A percentile compares a stretch with the other conserved stretches of the same genome.
These are phyloP conservation scores for Moesziomyces sp. DNA, from an alignment of 1,284 basidiomycete species.

Conservation along the genomic window DNA sequence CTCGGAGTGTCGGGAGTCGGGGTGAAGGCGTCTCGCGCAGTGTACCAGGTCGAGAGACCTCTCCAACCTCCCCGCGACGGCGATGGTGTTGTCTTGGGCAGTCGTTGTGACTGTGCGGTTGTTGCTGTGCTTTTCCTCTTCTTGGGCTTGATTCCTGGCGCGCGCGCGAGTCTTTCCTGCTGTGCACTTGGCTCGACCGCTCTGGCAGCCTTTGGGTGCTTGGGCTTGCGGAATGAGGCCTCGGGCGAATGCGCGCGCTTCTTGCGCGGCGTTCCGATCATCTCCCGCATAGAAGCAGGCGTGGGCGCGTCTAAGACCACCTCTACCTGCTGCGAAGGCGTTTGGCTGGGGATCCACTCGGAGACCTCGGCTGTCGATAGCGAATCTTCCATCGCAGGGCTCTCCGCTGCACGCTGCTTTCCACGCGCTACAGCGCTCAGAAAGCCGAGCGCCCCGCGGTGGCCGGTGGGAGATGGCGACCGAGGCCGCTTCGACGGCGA, in stretches of 20 bases:
- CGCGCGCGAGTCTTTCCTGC: no score
- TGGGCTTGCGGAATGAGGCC: not conserved
- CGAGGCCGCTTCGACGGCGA: not conserved
- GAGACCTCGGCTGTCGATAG: not conserved
- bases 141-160: not conserved
- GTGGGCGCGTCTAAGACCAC: not conserved
- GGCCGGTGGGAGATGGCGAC: not conserved
- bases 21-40: constrained; percentile 12
- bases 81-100: constrained; percentile 10
- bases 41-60: constrained; percentile 26
- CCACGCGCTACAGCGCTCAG: not conserved
- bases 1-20: constrained; percentile 7
- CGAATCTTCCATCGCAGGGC: no score
- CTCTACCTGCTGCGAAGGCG: not conserved
- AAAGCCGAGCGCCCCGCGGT: no score
- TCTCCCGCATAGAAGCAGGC: not conserved
- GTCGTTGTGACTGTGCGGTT: not conserved
- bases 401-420: not conserved
- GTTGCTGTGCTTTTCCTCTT: not conserved
- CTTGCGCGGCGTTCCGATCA: not conserved
- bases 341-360: not conserved
- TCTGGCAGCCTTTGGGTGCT: not conserved
- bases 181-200: not conserved
- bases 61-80: constrained; percentile 20
- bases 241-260: not conserved